Evolutionary conservation across 2,329 filamentous ascomycete genomes (phyloP).

Genomic region (Domatiomyces catenatus): DNA sequence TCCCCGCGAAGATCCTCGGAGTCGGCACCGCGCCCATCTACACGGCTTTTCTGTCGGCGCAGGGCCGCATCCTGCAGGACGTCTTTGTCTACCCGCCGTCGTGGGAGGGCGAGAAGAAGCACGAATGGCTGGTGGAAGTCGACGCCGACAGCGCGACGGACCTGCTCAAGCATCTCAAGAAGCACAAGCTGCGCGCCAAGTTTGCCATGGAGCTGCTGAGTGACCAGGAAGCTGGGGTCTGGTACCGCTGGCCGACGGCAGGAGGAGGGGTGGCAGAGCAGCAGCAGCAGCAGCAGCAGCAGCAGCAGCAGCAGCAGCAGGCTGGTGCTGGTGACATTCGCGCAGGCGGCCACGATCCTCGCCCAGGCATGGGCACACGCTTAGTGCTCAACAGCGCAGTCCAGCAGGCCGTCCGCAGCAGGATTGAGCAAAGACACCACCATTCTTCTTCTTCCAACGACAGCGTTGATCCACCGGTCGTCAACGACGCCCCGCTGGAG

Average conservation of each 20-base stretch:
- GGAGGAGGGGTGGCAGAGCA: neutral
- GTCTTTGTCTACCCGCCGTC: slow-evolving; percentile 61
- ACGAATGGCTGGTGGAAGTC: slow-evolving; percentile 63
- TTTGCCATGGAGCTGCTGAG: slow-evolving; percentile 53
- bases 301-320: neutral
- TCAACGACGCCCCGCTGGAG: slow-evolving; percentile 34
- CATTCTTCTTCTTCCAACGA: neutral
- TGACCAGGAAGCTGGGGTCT: slow-evolving; percentile 37
- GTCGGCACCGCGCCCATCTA: slow-evolving; percentile 41
- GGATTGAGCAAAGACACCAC: slow-evolving; percentile 4
- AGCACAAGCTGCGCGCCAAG: slow-evolving; percentile 75
- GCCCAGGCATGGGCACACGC: slow-evolving; percentile 10
- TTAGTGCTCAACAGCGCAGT: slow-evolving; percentile 5
- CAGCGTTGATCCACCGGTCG: neutral
- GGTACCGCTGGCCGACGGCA: slow-evolving; percentile 12
- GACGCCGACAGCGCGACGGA: slow-evolving; percentile 50
- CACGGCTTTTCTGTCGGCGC: slow-evolving; percentile 70
- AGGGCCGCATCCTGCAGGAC: slow-evolving; percentile 72
- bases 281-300: neutral
- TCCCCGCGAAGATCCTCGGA: slow-evolving; percentile 50
- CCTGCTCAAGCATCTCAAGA: slow-evolving; percentile 58
- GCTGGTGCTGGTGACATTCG: slow-evolving; percentile 1
- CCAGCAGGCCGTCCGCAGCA: neutral
- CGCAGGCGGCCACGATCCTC: slow-evolving; percentile 10
- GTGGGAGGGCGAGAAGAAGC: slow-evolving; percentile 21